Evolutionary conservation across 768 basidiomycete species (phyloP).

Genomic region (Tulasnella sp.): DNA sequence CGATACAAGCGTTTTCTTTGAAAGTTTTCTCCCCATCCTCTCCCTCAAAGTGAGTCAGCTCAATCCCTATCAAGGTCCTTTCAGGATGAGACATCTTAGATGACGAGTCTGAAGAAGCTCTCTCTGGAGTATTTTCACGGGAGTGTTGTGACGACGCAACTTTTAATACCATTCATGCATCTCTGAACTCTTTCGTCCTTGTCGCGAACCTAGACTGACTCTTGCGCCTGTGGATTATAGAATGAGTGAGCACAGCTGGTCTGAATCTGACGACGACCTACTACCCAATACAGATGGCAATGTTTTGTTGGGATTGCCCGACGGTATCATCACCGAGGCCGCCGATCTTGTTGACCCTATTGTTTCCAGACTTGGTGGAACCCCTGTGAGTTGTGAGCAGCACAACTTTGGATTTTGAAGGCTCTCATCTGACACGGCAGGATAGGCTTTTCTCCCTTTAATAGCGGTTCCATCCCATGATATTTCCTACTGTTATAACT

Average conservation of each 20-base stretch:
- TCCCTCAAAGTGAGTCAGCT: not conserved
- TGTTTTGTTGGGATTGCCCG: slow-evolving; percentile 71
- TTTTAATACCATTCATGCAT: slow-evolving; percentile 87
- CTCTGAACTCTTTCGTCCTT: slow-evolving; percentile 45
- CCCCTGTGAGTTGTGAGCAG: slow-evolving; percentile 56
- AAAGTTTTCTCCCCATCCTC: not conserved
- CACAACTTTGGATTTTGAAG: no score
- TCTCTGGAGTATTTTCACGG: not conserved
- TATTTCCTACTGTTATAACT: slow-evolving; percentile 61
- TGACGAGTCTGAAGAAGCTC: slow-evolving; percentile 65
- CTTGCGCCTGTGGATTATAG: not conserved
- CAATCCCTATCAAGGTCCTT: slow-evolving; percentile 3
- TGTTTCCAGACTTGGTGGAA: slow-evolving; percentile 83
- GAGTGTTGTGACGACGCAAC: slow-evolving; percentile 48
- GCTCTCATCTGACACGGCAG: slow-evolving; percentile 21
- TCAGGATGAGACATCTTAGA: slow-evolving; percentile 44
- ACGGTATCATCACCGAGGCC: slow-evolving; percentile 50
- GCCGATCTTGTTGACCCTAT: slow-evolving; percentile 61
- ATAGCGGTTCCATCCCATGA: slow-evolving; percentile 40
- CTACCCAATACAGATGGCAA: slow-evolving; percentile 45
- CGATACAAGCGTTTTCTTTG: not conserved
- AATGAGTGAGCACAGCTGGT: slow-evolving; percentile 40
- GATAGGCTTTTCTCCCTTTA: slow-evolving; percentile 48
- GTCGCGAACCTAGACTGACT: slow-evolving; percentile 1
- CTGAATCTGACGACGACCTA: slow-evolving; percentile 59